Evolutionary conservation across 441 rosid genomes (phyloP).

Genomic region (Corymbia calophylla): DNA sequence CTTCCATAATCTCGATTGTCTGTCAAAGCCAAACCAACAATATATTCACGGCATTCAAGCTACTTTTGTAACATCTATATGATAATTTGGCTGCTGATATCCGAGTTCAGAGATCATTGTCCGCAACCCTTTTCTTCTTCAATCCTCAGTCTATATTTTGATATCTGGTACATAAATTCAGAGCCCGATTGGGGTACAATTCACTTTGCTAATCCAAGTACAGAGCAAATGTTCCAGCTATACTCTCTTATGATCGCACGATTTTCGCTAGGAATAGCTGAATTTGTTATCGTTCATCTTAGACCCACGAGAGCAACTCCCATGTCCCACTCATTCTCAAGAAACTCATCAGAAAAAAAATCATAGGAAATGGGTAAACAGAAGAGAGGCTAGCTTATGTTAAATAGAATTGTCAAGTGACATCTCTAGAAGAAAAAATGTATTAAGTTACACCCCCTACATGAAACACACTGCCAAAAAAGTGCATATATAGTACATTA

Average conservation of each 20-base stretch:
- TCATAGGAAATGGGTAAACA: not conserved
- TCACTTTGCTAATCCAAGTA: not conserved
- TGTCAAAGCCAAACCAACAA: not conserved
- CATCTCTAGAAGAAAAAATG: slow-evolving; percentile 12
- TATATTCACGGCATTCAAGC: not conserved
- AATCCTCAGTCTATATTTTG: not conserved
- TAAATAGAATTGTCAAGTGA: slow-evolving; percentile 11
- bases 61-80: not conserved
- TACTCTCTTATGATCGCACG: not conserved
- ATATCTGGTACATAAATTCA: not conserved
- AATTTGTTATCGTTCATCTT: not conserved
- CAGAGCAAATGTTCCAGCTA: not conserved
- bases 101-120: not conserved
- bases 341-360: not conserved
- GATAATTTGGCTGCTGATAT: not conserved
- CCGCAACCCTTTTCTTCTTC: not conserved
- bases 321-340: not conserved
- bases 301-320: not conserved
- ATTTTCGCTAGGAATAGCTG: not conserved
- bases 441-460: not conserved
- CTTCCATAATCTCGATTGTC: not conserved
- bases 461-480: not conserved
- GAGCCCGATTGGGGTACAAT: not conserved
- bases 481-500: slow-evolving; percentile 5
- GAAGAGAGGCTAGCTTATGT: not conserved